Conservation (phyloP, 345 rosid genomes). For the Tarenaya hassleriana region DNA sequence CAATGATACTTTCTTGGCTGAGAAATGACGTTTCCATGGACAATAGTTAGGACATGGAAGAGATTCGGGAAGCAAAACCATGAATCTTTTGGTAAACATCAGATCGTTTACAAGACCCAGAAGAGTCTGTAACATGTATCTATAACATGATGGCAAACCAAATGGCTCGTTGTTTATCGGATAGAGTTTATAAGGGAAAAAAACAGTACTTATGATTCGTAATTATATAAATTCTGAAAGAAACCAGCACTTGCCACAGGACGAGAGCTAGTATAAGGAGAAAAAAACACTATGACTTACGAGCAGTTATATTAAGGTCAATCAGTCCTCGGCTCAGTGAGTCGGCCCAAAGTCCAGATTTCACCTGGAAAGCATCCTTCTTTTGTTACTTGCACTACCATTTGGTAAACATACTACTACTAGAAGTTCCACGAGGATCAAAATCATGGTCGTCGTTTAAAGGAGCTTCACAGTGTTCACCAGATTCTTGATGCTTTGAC, state of each 20-base stretch:
- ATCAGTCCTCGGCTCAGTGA: constrained; percentile 92
- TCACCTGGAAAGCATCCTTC: constrained; percentile 70
- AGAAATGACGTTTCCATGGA: constrained; percentile 24
- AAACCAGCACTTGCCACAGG: background rate
- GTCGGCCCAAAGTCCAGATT: constrained; percentile 98
- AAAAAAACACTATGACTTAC: constrained; percentile 46
- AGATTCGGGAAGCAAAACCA: constrained; percentile 5
- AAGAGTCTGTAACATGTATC: background rate
- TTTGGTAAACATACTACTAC: constrained; percentile 54
- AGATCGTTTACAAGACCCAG: background rate
- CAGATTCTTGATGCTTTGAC: constrained; percentile 32
- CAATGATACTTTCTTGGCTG: constrained; percentile 93
- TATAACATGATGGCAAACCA: background rate
- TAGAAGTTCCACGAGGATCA: constrained; percentile 86
- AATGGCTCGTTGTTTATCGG: background rate
- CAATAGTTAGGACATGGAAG: constrained; percentile 3
- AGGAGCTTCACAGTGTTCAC: constrained; percentile 37
- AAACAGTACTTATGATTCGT: too few relatives aligned
- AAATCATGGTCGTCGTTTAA: constrained; percentile 63
- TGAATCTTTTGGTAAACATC: background rate
- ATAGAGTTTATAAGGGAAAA: too few relatives aligned
- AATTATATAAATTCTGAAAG: background rate
- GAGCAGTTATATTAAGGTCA: constrained; percentile 95
- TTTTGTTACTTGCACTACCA: constrained; percentile 37
- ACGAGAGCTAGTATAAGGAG: background rate